Evolutionary conservation across 305 asterid species (phyloP).

Genomic region (Solanum hybrid): DNA sequence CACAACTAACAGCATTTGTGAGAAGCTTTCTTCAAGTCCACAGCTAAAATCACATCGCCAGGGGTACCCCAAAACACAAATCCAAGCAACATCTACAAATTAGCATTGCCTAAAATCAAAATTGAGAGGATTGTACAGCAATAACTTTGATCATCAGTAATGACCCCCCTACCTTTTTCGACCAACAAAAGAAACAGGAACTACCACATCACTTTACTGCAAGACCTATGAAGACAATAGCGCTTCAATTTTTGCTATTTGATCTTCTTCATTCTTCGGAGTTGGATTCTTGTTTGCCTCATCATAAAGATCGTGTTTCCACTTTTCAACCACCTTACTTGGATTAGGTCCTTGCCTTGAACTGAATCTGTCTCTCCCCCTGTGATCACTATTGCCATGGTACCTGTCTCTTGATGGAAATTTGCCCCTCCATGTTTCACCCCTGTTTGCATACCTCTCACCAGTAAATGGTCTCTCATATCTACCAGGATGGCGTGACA

Average conservation of each 20-base stretch:
- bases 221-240: slow-evolving; percentile 50
- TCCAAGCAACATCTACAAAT: not conserved
- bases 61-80: not conserved
- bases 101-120: not conserved
- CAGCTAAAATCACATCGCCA: not conserved
- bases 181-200: not conserved
- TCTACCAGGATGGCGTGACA: slow-evolving; percentile 29
- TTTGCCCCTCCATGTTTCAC: slow-evolving; percentile 36
- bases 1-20: not conserved
- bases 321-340: slow-evolving; percentile 56
- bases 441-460: slow-evolving; percentile 33
- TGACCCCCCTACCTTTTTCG: not conserved
- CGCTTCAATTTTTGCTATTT: slow-evolving; percentile 79
- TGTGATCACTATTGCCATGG: slow-evolving; percentile 15
- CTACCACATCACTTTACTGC: not conserved
- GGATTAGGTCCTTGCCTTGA: slow-evolving; percentile 37
- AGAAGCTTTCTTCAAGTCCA: not conserved
- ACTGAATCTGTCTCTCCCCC: slow-evolving; percentile 45
- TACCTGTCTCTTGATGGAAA: slow-evolving; percentile 33
- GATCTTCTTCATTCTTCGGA: slow-evolving; percentile 81
- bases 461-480: slow-evolving; percentile 36
- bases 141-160: not conserved
- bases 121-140: not conserved
- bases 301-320: slow-evolving; percentile 70
- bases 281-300: slow-evolving; percentile 64